Evolutionary conservation across 2,329 filamentous ascomycete genomes (phyloP).

Genomic region (Penicillium sp.): DNA sequence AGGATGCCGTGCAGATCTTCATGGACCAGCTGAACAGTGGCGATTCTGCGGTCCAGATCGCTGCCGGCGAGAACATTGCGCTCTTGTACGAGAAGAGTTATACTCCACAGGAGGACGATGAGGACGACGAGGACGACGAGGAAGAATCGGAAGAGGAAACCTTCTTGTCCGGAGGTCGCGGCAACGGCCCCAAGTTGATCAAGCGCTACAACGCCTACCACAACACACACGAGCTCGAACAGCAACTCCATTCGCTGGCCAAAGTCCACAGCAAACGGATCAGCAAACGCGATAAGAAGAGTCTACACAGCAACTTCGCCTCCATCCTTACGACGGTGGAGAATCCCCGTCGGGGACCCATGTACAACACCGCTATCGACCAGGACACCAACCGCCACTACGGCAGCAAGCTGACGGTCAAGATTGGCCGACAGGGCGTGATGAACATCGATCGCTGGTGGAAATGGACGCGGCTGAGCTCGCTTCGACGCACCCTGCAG

Average conservation of each 20-base stretch:
- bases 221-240: slow-evolving; percentile 52
- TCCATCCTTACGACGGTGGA: slow-evolving; percentile 60
- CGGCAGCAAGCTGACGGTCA: slow-evolving; percentile 54
- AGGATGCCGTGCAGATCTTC: slow-evolving; percentile 67
- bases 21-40: slow-evolving; percentile 74
- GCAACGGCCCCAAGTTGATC: slow-evolving; percentile 39
- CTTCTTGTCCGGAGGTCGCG: no score
- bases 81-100: slow-evolving; percentile 69
- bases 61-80: slow-evolving; percentile 71
- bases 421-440: slow-evolving; percentile 49
- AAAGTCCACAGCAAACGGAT: slow-evolving; percentile 53
- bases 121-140: slow-evolving; percentile 44
- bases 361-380: slow-evolving; percentile 58
- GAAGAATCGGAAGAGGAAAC: no score
- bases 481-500: slow-evolving; percentile 52
- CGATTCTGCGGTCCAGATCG: slow-evolving; percentile 63
- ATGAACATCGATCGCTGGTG: slow-evolving; percentile 65
- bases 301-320: slow-evolving; percentile 55
- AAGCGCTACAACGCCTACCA: slow-evolving; percentile 62
- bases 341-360: no score
- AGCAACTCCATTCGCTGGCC: slow-evolving; percentile 51
- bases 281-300: slow-evolving; percentile 58
- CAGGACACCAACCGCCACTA: slow-evolving; percentile 52
- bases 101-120: slow-evolving; percentile 51
- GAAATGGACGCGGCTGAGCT: slow-evolving; percentile 58